Conservation (phyloP, 2,329 filamentous ascomycete genomes). For the Scedosporium dehoogii region DNA sequence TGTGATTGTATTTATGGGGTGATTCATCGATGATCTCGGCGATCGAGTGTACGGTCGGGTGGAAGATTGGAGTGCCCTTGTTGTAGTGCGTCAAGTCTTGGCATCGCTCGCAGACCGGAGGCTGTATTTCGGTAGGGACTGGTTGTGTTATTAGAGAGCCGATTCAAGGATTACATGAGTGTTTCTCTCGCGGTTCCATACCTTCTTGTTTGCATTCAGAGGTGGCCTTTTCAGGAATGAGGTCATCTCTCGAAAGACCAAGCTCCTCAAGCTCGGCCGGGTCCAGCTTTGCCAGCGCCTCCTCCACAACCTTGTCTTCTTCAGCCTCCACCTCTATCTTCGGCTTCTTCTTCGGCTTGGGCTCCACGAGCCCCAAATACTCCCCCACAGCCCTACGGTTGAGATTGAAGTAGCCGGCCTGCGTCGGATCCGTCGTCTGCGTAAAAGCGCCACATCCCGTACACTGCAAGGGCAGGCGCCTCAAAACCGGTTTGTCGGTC, state of each 20-base stretch:
- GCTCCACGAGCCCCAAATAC: slow-evolving; percentile 30
- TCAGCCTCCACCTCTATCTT: slow-evolving; percentile 10
- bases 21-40: slow-evolving; percentile 80
- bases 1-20: slow-evolving; percentile 81
- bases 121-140: slow-evolving; percentile 16
- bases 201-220: slow-evolving; percentile 7
- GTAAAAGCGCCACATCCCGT: slow-evolving; percentile 56
- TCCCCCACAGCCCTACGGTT: slow-evolving; percentile 38
- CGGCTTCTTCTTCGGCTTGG: slow-evolving; percentile 8
- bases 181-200: not conserved
- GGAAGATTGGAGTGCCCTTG: slow-evolving; percentile 57
- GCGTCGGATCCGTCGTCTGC: slow-evolving; percentile 40
- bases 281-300: slow-evolving; percentile 33
- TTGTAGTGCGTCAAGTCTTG: slow-evolving; percentile 72
- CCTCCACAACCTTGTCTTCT: slow-evolving; percentile 38
- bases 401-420: slow-evolving; percentile 47
- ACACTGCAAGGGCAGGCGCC: slow-evolving; percentile 44
- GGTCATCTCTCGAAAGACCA: slow-evolving; percentile 27
- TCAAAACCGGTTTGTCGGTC: not conserved
- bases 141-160: not conserved
- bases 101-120: slow-evolving; percentile 76
- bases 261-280: slow-evolving; percentile 30
- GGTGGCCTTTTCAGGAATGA: slow-evolving; percentile 15
- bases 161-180: not conserved
- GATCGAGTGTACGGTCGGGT: slow-evolving; percentile 73